Conservation (phyloP, 805 yeast genomes). For the Yamadazyma kitorensis region DNA sequence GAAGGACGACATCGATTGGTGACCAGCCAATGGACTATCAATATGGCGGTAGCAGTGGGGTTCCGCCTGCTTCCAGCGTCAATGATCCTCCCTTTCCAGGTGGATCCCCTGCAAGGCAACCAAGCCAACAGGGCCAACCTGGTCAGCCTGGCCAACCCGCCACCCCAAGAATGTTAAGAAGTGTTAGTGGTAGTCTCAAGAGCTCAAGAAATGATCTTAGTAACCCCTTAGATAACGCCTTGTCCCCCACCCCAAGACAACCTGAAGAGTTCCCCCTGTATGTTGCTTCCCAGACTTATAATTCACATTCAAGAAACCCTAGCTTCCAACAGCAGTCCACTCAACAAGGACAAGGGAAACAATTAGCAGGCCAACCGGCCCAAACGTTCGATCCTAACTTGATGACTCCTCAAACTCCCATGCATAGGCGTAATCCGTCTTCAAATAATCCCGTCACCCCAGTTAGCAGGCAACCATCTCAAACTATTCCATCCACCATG, state of each 20-base stretch:
- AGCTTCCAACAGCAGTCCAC: constrained; percentile 12
- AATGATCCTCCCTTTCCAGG: no score
- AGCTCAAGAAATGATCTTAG: constrained; percentile 13
- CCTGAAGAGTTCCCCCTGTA: constrained; percentile 14
- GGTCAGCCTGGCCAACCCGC: constrained; percentile 46
- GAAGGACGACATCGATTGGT: no score
- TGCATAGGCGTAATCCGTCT: constrained; percentile 12
- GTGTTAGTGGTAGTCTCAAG: constrained; percentile 42
- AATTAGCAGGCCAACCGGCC: background rate
- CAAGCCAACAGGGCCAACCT: no score
- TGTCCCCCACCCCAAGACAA: constrained; percentile 12
- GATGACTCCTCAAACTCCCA: constrained; percentile 12
- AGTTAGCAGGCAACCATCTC: constrained; percentile 9
- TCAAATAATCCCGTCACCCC: constrained; percentile 10
- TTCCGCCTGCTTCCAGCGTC: no score
- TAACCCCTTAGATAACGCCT: constrained; percentile 5
- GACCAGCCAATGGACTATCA: no score
- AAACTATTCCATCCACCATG: constrained; percentile 6
- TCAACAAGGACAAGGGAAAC: background rate
- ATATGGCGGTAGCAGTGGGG: no score
- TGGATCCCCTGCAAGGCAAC: no score
- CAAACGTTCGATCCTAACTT: constrained; percentile 4
- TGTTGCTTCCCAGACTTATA: constrained; percentile 8
- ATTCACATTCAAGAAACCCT: constrained; percentile 17
- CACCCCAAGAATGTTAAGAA: constrained; percentile 67